Base-by-base conservation (phyloP, 2,329 filamentous ascomycete genomes). In the Hypoxylon sp. region DNA sequence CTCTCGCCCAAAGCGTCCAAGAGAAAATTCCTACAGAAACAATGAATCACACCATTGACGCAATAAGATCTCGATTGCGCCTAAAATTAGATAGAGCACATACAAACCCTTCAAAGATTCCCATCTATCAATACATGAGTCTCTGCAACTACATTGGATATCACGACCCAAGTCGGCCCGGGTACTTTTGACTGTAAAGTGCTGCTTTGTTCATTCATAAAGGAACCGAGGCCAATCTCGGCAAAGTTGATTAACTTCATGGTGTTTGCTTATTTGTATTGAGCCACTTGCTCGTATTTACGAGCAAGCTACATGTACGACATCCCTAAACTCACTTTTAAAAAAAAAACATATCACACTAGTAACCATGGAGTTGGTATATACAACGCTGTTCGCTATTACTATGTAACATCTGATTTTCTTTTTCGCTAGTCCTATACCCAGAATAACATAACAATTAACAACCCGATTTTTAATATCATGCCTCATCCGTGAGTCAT, bases 401-500 rank as follows among this genome's bases (percentile, higher is more conserved):
- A 57, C 51, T 67, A 62, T 56, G 31, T 62, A 52, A 51, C 52
- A 64, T 51, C 32, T 11, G n/a, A 47, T 63, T 63, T 67, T 58
- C 50, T 52, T 63, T 63, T 67, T 58, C 50, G 51, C 63, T 53
- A 15, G 24, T 47, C 31, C 32, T 8, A 13, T 44, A 27, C 32
- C 56, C 47, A 19, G 17, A 48, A 60, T 31, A 32, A 48, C 48
- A 60, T 42, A 44, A 17, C 59, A 47, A 47, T 54, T 55, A 57
- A 17, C 21, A 52, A 47, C 39, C 53, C 53, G 35, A 31, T 32
- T 62, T 59, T 62, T 48, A 11, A 47, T 67, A 60, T 64, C 63
- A 21, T 67, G 57, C 21, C 55, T 63, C 52, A 29, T 64, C 46
- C 47, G 17, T 64, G 42, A 69, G 60, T 59, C 64, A 31, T 67